Percentiles rank a stretch among this genome's conserved stretches.
phyloP scores from a whole-genome alignment of 805 yeast genomes.

The Candida taoyuanica region DNA sequence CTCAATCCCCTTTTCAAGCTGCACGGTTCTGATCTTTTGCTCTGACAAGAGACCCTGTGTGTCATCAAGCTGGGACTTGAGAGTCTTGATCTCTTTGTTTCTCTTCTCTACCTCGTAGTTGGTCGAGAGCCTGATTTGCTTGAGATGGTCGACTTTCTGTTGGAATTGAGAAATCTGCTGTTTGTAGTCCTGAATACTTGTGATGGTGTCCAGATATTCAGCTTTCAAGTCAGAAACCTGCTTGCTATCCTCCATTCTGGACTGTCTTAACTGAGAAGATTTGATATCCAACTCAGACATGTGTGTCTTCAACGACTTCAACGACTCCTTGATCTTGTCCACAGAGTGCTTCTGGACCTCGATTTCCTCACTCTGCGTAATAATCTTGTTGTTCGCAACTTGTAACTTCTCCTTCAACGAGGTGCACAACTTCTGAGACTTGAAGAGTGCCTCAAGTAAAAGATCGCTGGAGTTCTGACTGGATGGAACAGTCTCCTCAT shows the following conservation, averaged over 20 bases:
- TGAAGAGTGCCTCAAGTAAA: slow-evolving; percentile 35
- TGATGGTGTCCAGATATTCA: slow-evolving; percentile 20
- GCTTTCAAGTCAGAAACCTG: slow-evolving; percentile 22
- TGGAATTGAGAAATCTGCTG: slow-evolving; percentile 23
- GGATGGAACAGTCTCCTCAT: neutral
- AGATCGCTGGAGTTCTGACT: slow-evolving; percentile 31
- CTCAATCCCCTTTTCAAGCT: slow-evolving; percentile 25
- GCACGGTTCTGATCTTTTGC: slow-evolving; percentile 36
- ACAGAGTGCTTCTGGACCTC: slow-evolving; percentile 22
- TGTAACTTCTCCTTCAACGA: slow-evolving; percentile 31
- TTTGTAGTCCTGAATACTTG: slow-evolving; percentile 20
- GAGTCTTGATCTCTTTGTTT: slow-evolving; percentile 31
- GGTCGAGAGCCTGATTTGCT: slow-evolving; percentile 21
- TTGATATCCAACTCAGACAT: slow-evolving; percentile 23
- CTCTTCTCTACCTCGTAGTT: slow-evolving; percentile 23
- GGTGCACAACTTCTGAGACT: slow-evolving; percentile 34
- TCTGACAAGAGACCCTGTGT: slow-evolving; percentile 43
- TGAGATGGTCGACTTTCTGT: slow-evolving; percentile 24
- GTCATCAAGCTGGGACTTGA: slow-evolving; percentile 37
- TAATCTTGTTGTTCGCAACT: slow-evolving; percentile 25
- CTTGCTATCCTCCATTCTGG: slow-evolving; percentile 23
- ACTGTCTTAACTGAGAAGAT: slow-evolving; percentile 20
- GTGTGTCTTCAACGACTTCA: slow-evolving; percentile 20
- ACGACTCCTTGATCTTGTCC: slow-evolving; percentile 16
- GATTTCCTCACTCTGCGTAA: slow-evolving; percentile 25